Percentiles rank a stretch among this genome's conserved stretches.
These are phyloP conservation scores for Taiwanofungus camphoratus DNA, from an alignment of 1,284 basidiomycete species.

Conservation along the genomic window DNA sequence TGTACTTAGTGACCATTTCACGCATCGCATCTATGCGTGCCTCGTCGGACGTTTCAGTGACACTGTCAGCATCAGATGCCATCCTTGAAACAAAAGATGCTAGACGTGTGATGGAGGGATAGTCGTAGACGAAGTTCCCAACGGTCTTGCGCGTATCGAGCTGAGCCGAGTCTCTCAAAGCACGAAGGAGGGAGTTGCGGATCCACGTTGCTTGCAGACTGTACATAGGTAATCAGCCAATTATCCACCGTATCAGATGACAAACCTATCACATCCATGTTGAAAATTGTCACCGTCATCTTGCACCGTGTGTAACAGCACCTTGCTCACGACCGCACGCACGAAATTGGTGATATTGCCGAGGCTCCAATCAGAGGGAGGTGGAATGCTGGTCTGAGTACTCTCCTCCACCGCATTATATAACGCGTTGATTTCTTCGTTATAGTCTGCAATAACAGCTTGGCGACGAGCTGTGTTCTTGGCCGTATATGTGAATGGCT, in stretches of 20 bases:
- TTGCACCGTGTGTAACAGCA: constrained; percentile 19
- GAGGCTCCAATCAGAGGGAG: constrained; percentile 26
- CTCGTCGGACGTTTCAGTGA: constrained; percentile 3
- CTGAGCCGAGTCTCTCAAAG: constrained; percentile 24
- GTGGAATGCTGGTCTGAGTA: constrained; percentile 16
- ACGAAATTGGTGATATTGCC: constrained; percentile 24
- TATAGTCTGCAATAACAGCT: constrained; percentile 23
- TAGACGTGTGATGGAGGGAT: constrained; percentile 27
- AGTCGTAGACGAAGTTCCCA: constrained; percentile 30
- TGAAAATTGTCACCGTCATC: constrained; percentile 39
- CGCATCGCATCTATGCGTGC: constrained; percentile 21
- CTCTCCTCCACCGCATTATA: constrained; percentile 22
- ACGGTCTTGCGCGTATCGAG: constrained; percentile 19
- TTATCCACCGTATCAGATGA: not conserved
- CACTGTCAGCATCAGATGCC: constrained; percentile 4
- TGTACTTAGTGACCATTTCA: constrained; percentile 28
- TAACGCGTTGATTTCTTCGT: constrained; percentile 25
- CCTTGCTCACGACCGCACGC: constrained; percentile 22
- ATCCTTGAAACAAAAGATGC: constrained; percentile 19
- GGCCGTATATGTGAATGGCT: constrained; percentile 28
- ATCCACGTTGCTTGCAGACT: constrained; percentile 38
- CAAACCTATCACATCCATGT: constrained; percentile 38
- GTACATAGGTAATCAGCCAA: too few species aligned
- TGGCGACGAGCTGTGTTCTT: constrained; percentile 26
- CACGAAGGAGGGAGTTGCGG: constrained; percentile 32